A percentile compares a stretch with the other conserved stretches of the same genome.
phyloP scores from a whole-genome alignment of 495 filamentous ascomycete genomes.

The Penicillium subrubescens region DNA sequence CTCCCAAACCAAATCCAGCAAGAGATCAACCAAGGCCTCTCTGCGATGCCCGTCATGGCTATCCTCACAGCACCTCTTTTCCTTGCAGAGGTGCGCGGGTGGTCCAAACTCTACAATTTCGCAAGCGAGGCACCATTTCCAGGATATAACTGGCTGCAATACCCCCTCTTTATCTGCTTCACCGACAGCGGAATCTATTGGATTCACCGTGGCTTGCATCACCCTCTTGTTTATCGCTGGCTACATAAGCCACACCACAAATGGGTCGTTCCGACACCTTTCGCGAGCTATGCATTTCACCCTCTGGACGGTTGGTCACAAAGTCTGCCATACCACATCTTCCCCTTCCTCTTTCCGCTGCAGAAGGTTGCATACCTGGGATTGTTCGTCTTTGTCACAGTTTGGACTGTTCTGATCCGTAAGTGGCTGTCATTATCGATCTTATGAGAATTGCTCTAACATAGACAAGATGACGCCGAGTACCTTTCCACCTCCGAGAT shows the following conservation, averaged over 20 bases:
- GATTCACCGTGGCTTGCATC: conserved; percentile 86
- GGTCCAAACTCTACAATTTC: conserved; percentile 82
- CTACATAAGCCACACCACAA: conserved; percentile 98
- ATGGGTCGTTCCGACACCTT: conserved; percentile 97
- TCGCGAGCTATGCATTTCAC: conserved; percentile 89
- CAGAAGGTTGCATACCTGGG: conserved; percentile 85
- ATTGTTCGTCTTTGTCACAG: conserved; percentile 86
- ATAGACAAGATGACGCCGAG: conserved; percentile 72
- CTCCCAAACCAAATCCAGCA: conserved; percentile 84
- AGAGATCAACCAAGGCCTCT: conserved; percentile 75
- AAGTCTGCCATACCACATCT: conserved; percentile 90
- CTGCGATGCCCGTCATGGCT: conserved; percentile 75
- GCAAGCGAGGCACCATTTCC: conserved; percentile 65
- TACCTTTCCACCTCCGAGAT: conserved; percentile 78
- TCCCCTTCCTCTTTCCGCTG: conserved; percentile 86
- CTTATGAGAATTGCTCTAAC: neutral
- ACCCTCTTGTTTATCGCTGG: conserved; percentile 75
- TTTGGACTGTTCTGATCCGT: conserved; percentile 94
- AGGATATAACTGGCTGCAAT: conserved; percentile 79
- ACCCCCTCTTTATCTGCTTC: conserved; percentile 86
- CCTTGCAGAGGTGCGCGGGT: conserved; percentile 77
- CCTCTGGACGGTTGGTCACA: conserved; percentile 89
- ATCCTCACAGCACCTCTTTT: conserved; percentile 78
- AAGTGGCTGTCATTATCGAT: conserved; percentile 13
- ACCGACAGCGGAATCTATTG: conserved; percentile 92